Evolutionary conservation across 345 rosid species (phyloP).

Genomic region (Eucalyptus melliodora): DNA sequence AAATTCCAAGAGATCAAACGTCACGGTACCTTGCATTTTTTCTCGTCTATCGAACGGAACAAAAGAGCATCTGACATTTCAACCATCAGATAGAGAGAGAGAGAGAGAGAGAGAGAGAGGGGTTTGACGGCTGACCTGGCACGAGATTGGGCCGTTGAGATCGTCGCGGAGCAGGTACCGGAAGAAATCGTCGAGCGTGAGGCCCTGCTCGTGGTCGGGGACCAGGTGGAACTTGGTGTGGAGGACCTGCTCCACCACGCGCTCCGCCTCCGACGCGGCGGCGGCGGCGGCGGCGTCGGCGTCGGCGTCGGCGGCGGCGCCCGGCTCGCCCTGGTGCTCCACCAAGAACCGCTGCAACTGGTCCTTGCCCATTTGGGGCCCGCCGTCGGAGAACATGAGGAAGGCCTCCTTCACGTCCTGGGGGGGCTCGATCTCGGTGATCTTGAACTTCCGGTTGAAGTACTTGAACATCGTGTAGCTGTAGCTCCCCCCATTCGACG

Average conservation of each 20-base stretch:
- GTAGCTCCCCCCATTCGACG: conserved; percentile 14
- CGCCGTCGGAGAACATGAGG: conserved; percentile 28
- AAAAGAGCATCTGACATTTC: not conserved
- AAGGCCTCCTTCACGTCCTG: conserved; percentile 49
- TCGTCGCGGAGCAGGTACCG: conserved; percentile 31
- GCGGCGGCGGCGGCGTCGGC: not conserved
- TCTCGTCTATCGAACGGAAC: not conserved
- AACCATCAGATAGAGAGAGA: not conserved
- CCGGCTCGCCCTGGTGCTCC: conserved; percentile 36
- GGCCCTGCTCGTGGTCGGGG: conserved; percentile 17
- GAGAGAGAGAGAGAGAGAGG: not conserved
- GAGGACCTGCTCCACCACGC: conserved; percentile 35
- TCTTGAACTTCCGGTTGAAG: conserved; percentile 70
- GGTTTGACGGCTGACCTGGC: conserved; percentile 10
- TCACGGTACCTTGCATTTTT: not conserved
- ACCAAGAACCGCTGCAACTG: conserved; percentile 50
- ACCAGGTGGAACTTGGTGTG: conserved; percentile 1
- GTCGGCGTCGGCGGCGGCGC: not conserved
- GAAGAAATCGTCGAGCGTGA: conserved; percentile 55
- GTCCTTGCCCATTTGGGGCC: conserved; percentile 23
- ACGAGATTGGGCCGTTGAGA: conserved; percentile 29
- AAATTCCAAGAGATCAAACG: not conserved
- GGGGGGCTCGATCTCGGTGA: conserved; percentile 70
- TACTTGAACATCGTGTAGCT: conserved; percentile 61
- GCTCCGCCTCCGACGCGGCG: conserved; percentile 44